Conservation (phyloP, 305 asterid species). For the Fraxinus sp. region DNA sequence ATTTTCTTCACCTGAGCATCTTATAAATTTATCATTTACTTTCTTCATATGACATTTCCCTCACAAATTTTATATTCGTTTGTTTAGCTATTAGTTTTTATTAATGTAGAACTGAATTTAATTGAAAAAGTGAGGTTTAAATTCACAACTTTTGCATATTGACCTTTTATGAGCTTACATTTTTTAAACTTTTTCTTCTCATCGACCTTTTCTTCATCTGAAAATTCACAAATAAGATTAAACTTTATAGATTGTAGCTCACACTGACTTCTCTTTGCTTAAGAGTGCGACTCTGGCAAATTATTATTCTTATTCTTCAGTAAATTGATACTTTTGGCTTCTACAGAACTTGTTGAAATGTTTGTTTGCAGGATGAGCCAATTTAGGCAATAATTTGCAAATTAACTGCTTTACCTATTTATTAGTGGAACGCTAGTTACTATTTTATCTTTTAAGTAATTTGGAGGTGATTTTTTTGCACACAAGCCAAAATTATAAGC, state of each 20-base stretch:
- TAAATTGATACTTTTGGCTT: not conserved
- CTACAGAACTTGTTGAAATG: not conserved
- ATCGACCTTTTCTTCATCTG: not conserved
- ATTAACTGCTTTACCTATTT: not conserved
- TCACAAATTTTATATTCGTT: conserved; percentile 7
- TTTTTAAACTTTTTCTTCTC: not conserved
- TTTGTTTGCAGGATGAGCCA: not conserved
- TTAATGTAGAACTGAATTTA: not conserved
- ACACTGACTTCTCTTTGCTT: not conserved
- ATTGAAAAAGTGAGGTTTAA: not conserved
- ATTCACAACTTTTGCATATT: not conserved
- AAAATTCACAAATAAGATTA: not conserved
- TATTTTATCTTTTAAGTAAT: not conserved
- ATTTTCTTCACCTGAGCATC: conserved; percentile 24
- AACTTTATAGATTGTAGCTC: not conserved
- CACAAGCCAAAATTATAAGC: not conserved
- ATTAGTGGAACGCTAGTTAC: not conserved
- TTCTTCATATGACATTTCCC: not conserved
- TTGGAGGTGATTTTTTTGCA: not conserved
- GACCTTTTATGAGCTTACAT: not conserved
- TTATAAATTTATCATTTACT: not conserved
- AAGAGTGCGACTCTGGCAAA: conserved; percentile 1
- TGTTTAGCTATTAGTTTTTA: not conserved
- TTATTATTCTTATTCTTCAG: not conserved
- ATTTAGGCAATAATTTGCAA: not conserved